phyloP scores from a whole-genome alignment of 306 rosid genomes.

The Pueraria montana region DNA sequence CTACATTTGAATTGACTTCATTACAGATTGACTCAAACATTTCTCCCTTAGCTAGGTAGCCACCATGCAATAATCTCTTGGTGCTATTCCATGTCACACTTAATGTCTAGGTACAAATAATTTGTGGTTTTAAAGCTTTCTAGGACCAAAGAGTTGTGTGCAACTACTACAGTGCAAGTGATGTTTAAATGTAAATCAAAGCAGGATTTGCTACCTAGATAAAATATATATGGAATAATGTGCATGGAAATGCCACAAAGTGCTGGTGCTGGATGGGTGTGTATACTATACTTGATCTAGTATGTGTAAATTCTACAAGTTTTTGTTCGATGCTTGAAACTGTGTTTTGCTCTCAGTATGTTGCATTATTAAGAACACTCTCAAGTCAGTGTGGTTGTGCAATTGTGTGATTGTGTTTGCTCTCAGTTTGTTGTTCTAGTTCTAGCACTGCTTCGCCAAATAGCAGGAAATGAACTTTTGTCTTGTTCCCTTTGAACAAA shows the following conservation, averaged over 20 bases:
- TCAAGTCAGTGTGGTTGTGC: no score
- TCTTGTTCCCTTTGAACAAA: no score
- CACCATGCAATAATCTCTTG: neutral
- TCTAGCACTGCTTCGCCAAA: no score
- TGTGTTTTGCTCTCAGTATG: no score
- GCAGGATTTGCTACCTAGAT: neutral
- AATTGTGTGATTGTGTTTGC: no score
- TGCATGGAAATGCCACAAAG: neutral
- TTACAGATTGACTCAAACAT: neutral
- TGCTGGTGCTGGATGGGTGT: neutral
- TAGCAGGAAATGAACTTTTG: no score
- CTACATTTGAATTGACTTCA: neutral
- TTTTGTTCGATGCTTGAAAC: no score
- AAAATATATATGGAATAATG: neutral
- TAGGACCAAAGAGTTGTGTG: neutral
- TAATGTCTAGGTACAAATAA: neutral
- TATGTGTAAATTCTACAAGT: no score
- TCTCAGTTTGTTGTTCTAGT: no score
- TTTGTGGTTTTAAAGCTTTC: slow-evolving; percentile 3
- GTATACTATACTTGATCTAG: no score
- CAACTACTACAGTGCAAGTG: neutral
- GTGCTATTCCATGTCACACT: neutral
- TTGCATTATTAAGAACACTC: no score
- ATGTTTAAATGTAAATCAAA: neutral
- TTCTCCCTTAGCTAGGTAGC: slow-evolving; percentile 20